Evolutionary conservation across 768 basidiomycete species (phyloP), one percentile per base, ranked within the genome.

Genomic region (Lentinula lateritia): DNA sequence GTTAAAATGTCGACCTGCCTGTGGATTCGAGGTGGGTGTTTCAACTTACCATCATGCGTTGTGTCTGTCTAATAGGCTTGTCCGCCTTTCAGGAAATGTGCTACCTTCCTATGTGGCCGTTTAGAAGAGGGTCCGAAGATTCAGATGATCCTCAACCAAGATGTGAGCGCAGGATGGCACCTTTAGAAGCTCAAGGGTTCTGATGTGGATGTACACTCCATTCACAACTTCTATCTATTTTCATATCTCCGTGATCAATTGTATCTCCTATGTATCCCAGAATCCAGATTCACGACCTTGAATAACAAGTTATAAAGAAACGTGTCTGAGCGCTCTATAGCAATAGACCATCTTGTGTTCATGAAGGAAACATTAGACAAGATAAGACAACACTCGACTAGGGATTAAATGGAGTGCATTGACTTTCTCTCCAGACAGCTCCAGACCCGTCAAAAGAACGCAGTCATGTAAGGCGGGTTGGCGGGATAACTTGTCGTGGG

Each of bases 1-100:
- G 66, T 38, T 69, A 38, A 67, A 68, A 50, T 69, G 68, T 50
- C 58, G 67, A 7, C 68, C 68, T 8, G 67, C 35, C 18, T 67
- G 66, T 58, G 54, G 63, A 32, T 66, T 67, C 38, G 67, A 67
- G 60, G 66, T 69, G 23, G 6, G 65, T 53, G 50, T 52, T 15
- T 28, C 10, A 18, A 36, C 8, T 10, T 46, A 50, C 39, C 32
- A 8, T 2, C n/a, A n/a, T 15, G n/a, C 15, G 9, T 35, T 39
- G 9, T 1, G 15, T 48, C 20, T 28, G 9, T n/a, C 46, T 50
- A 9, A 32, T n/a, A 8, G 13, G 20, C 38, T 56, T n/a, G 36
- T 15, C 23, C 42, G 7, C 9, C 20, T 58, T 12, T 2, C 16
- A 59, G 58, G 58, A 59, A 59, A 46, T 59, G 45, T 59, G 58